Evolutionary conservation across 257 asterid species (phyloP).

Genomic region (Solanum habrochaites): DNA sequence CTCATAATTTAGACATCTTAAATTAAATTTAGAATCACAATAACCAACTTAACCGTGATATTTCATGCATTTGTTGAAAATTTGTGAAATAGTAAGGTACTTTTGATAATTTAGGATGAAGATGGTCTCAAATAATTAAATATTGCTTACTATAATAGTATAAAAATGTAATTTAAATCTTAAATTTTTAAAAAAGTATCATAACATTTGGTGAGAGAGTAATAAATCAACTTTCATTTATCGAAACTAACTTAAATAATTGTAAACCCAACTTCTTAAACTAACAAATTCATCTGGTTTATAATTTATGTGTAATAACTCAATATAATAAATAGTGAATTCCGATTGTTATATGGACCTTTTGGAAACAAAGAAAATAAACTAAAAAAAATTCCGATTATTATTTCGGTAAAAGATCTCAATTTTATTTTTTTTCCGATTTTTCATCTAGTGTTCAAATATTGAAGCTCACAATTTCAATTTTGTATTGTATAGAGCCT

Average conservation of each 20-base stretch:
- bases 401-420: neutral
- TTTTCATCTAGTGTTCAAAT: no score
- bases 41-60: neutral
- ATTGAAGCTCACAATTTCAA: no score
- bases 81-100: neutral
- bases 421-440: no score
- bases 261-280: neutral
- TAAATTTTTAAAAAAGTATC: no score
- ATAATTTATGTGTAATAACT: neutral
- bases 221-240: no score
- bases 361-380: no score
- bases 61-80: neutral
- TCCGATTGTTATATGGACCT: no score
- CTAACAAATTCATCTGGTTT: neutral
- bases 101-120: neutral
- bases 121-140: neutral
- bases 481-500: neutral
- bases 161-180: no score
- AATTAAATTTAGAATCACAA: neutral
- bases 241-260: neutral
- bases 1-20: neutral
- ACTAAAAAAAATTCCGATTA: no score
- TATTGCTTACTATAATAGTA: neutral
- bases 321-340: neutral
- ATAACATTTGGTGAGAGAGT: neutral